Evolutionary conservation across 148 eudicot species (phyloP).

Genomic region (Rhododendron kiyosumense): DNA sequence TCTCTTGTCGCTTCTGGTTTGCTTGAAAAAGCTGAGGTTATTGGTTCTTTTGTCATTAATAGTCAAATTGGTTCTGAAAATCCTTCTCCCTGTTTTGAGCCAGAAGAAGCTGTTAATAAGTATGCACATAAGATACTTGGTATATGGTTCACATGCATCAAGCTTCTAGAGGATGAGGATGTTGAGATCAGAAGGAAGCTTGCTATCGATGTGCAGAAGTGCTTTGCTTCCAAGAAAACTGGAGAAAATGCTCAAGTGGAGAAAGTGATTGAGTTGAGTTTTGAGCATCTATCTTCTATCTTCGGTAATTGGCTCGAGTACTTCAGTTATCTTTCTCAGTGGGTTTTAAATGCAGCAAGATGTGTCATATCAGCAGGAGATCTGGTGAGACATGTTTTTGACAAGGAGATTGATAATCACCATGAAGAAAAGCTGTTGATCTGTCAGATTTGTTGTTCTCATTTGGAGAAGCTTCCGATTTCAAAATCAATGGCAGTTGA

Average conservation of each 20-base stretch:
- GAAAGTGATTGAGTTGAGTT: slow-evolving; percentile 67
- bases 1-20: slow-evolving; percentile 81
- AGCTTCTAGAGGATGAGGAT: slow-evolving; percentile 93
- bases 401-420: slow-evolving; percentile 92
- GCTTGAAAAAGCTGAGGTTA: slow-evolving; percentile 55
- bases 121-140: slow-evolving; percentile 52
- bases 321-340: slow-evolving; percentile 57
- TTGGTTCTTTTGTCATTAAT: slow-evolving; percentile 39
- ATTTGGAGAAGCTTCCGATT: slow-evolving; percentile 49
- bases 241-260: slow-evolving; percentile 61
- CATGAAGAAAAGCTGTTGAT: slow-evolving; percentile 88
- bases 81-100: slow-evolving; percentile 21
- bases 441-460: slow-evolving; percentile 81
- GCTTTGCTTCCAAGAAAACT: slow-evolving; percentile 32
- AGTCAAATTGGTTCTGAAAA: slow-evolving; percentile 26
- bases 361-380: slow-evolving; percentile 50
- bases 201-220: slow-evolving; percentile 64
- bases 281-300: slow-evolving; percentile 58
- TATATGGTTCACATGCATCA: slow-evolving; percentile 77
- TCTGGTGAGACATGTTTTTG: slow-evolving; percentile 82
- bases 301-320: slow-evolving; percentile 71
- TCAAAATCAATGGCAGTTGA: slow-evolving; percentile 22
- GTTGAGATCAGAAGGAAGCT: slow-evolving; percentile 55
- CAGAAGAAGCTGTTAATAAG: slow-evolving; percentile 26
- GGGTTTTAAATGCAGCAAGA: slow-evolving; percentile 59